Evolutionary conservation across 371 early-diverging fungal species (phyloP).

Genomic region (Blakeslea trispora): DNA sequence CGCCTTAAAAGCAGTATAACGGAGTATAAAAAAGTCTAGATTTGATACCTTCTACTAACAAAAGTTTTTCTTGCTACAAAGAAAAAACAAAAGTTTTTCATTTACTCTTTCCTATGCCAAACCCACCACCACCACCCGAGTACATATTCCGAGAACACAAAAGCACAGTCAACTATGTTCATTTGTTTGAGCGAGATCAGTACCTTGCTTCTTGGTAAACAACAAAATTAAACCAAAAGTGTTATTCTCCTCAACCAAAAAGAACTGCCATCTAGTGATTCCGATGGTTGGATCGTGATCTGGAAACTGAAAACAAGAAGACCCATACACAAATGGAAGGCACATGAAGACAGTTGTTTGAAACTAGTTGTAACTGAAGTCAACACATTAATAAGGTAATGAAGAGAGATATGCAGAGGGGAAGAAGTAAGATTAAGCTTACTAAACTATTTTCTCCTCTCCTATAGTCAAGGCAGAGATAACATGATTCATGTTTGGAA

Average conservation of each 20-base stretch:
- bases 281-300: slow-evolving; percentile 38
- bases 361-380: slow-evolving; percentile 17
- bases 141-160: slow-evolving; percentile 43
- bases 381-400: slow-evolving; percentile 34
- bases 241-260: background rate
- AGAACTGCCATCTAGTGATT: slow-evolving; percentile 30
- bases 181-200: slow-evolving; percentile 27
- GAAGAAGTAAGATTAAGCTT: background rate
- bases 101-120: background rate
- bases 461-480: slow-evolving; percentile 53
- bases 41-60: no score
- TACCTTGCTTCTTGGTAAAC: slow-evolving; percentile 41
- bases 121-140: slow-evolving; percentile 29
- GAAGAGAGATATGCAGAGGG: background rate
- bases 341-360: slow-evolving; percentile 40
- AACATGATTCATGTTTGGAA: slow-evolving; percentile 50
- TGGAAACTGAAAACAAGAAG: slow-evolving; percentile 47
- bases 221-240: background rate
- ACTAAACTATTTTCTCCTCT: slow-evolving; percentile 1
- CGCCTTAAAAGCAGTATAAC: no score
- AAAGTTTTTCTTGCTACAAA: no score
- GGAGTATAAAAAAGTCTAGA: no score
- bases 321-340: slow-evolving; percentile 41
- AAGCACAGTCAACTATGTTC: slow-evolving; percentile 29
- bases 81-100: no score